phyloP scores from a whole-genome alignment of 768 basidiomycete genomes.

The Russula griseocarnosa region DNA sequence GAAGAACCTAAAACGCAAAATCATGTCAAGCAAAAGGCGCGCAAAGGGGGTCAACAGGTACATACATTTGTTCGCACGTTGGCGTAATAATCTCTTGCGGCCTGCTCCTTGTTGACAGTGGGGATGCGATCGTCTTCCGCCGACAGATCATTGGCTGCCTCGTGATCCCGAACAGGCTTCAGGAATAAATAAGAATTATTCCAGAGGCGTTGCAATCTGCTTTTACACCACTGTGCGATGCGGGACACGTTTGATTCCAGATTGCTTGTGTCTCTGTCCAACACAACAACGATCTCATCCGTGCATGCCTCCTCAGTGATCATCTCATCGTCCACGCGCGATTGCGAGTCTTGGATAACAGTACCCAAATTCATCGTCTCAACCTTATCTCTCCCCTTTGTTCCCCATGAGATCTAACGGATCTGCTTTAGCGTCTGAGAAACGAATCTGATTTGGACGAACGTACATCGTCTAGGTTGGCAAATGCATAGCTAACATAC shows the following conservation, averaged over 20 bases:
- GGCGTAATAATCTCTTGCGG: conserved; percentile 83
- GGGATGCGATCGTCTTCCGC: conserved; percentile 35
- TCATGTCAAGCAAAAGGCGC: background rate
- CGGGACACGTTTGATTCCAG: too few relatives aligned
- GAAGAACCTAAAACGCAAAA: conserved; percentile 46
- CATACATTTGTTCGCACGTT: conserved; percentile 76
- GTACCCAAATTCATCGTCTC: conserved; percentile 72
- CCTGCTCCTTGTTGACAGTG: conserved; percentile 62
- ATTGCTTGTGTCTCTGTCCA: too few relatives aligned
- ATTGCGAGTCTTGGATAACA: conserved; percentile 73
- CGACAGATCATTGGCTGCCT: conserved; percentile 66
- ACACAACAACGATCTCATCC: too few relatives aligned
- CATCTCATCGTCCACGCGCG: conserved; percentile 85
- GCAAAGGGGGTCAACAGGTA: background rate
- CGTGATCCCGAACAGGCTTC: too few relatives aligned
- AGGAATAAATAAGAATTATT: too few relatives aligned
- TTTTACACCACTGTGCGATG: too few relatives aligned
- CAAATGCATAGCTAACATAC: conserved; percentile 67
- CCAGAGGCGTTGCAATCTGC: too few relatives aligned
- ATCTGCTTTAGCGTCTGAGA: conserved; percentile 12
- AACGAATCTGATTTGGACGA: conserved; percentile 9
- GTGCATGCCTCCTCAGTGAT: conserved; percentile 78
- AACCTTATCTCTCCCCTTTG: conserved; percentile 75
- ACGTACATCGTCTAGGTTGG: conserved; percentile 79
- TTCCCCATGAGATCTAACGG: conserved; percentile 84